Evolutionary conservation across 805 yeast genomes (phyloP), one percentile per base, ranked within the genome.

Genomic region (Yarrowia keelungensis): DNA sequence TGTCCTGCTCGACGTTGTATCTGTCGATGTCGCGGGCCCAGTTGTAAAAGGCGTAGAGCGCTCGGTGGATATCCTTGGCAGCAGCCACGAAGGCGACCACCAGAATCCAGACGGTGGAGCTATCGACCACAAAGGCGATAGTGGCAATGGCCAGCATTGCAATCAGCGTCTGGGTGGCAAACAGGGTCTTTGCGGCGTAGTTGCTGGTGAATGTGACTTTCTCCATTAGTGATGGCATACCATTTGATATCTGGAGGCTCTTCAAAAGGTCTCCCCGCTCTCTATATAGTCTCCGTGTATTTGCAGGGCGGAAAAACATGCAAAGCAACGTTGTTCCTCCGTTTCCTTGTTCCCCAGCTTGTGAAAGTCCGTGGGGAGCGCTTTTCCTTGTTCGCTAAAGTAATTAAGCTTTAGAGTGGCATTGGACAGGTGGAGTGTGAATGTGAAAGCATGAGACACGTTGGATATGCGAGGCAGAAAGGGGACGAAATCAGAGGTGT

Each of bases 131-230:
- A 59, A 59, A 59, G 22, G 65, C 65, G 8, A 59, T 59, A 51
- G 65, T 59, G 0, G 65, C 65, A n/a, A 59, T 59, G 65, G 51
- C 65, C 51, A 59, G 65, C 65, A 59, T 16, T 16, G 65, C 65
- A 16, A 59, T 12, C 35, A 59, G 65, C 15, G 65, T 59, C 51
- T 59, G 65, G 32, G 65, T 59, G 16, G 51, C 65, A 35, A 59
- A 59, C 41, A 59, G 51, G 50, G 65, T 16, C 65, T 59, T 59
- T n/a, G 65, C 35, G 51, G 65, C 65, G 65, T 59, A 59, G 65
- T 59, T 59, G 65, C 65, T 59, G 51, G 65, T 59, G 41, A 59
- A 59, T 26, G 65, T 59, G 65, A 59, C 65, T 59, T 59, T 59
- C 43, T 59, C 65, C 65, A 59, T 59, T 56, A 56, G 62, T 56